A percentile compares a stretch with the other conserved stretches of the same genome.
Conservation (phyloP, 768 basidiomycete species). For the Collybiopsis luxurians region DNA sequence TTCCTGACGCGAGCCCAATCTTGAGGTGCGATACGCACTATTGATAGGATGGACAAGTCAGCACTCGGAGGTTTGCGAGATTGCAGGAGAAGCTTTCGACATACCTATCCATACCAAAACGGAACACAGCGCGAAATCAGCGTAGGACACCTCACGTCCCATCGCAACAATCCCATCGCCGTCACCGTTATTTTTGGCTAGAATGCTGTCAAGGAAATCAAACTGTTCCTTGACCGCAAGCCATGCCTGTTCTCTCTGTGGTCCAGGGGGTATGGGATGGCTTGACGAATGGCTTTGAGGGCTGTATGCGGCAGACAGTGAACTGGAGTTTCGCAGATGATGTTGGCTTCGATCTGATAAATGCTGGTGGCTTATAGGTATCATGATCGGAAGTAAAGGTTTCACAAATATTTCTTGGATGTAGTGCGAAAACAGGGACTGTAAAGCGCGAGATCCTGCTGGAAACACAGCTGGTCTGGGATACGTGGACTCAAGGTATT, state of each 20-base stretch:
- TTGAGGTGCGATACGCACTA: slow-evolving; percentile 40
- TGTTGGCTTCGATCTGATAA: slow-evolving; percentile 54
- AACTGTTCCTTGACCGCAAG: slow-evolving; percentile 43
- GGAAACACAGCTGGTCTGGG: slow-evolving; percentile 72
- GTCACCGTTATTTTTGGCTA: slow-evolving; percentile 45
- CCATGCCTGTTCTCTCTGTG: slow-evolving; percentile 47
- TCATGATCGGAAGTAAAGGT: slow-evolving; percentile 67
- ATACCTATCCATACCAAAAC: slow-evolving; percentile 45
- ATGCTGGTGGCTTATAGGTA: slow-evolving; percentile 63
- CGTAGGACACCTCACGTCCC: slow-evolving; percentile 49
- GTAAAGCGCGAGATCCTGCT: slow-evolving; percentile 65
- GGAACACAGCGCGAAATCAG: slow-evolving; percentile 51
- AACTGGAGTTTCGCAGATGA: slow-evolving; percentile 35
- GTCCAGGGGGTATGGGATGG: slow-evolving; percentile 15
- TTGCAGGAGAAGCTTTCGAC: slow-evolving; percentile 25
- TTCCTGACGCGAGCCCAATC: slow-evolving; percentile 46
- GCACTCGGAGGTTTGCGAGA: no score
- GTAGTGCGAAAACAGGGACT: slow-evolving; percentile 68
- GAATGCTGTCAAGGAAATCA: slow-evolving; percentile 37
- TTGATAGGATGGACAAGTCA: background rate
- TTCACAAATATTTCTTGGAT: slow-evolving; percentile 63
- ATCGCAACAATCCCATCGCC: slow-evolving; percentile 44
- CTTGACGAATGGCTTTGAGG: background rate
- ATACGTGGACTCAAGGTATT: slow-evolving; percentile 68
- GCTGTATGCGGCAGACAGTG: background rate